These are phyloP conservation scores for Limonium bicolor DNA, from an alignment of 148 eudicot genomes.

Conservation along the genomic window DNA sequence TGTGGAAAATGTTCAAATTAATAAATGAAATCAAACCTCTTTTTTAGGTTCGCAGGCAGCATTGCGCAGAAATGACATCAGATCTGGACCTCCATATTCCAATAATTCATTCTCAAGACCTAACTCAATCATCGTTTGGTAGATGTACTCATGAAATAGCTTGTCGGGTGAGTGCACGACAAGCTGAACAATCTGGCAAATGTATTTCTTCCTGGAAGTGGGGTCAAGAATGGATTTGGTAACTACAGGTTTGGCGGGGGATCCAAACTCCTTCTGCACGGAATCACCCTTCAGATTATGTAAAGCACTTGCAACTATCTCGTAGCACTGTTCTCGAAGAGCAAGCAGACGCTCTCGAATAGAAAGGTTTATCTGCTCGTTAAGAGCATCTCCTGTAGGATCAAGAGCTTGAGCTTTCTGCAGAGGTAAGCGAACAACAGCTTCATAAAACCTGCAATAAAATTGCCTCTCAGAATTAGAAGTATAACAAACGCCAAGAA, in stretches of 20 bases:
- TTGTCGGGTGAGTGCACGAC: conserved; percentile 93
- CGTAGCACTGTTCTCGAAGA: conserved; percentile 90
- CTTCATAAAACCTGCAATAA: conserved; percentile 85
- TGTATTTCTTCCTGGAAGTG: conserved; percentile 57
- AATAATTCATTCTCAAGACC: conserved; percentile 91
- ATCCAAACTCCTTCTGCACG: conserved; percentile 43
- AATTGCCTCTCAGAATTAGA: conserved; percentile 1
- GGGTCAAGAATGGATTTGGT: conserved; percentile 52
- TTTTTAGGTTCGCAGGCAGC: conserved; percentile 53
- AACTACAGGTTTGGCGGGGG: conserved; percentile 42
- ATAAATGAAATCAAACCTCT: conserved; percentile 25
- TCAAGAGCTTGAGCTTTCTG: conserved; percentile 95
- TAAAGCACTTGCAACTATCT: conserved; percentile 58
- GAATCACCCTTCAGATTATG: conserved; percentile 70
- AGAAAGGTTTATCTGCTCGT: conserved; percentile 73
- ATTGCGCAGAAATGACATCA: conserved; percentile 83
- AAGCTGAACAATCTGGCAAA: conserved; percentile 91
- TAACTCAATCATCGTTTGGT: conserved; percentile 66
- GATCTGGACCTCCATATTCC: conserved; percentile 94
- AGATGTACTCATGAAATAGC: conserved; percentile 73
- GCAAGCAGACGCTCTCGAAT: conserved; percentile 56
- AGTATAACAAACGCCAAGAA: neutral
- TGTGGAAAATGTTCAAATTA: too few relatives aligned
- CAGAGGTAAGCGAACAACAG: conserved; percentile 87
- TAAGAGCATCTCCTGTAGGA: conserved; percentile 82